Base-by-base conservation (phyloP, 768 basidiomycete species). In the Tylopilus vinaceipallidus region DNA sequence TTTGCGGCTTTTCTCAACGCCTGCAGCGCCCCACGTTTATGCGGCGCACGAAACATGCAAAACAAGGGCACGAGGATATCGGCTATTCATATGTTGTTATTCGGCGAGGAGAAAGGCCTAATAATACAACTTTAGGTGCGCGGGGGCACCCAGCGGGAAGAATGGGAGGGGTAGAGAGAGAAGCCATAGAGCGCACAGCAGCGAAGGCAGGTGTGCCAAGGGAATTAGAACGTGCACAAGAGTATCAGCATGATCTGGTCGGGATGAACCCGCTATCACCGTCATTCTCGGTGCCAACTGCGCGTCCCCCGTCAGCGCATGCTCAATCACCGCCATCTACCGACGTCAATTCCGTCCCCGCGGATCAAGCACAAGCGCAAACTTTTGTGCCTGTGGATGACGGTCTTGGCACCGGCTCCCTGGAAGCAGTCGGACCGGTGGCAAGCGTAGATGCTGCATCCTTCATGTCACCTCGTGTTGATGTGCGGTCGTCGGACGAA, bases 81-180 rank as follows among this genome's bases (percentile, higher is more conserved):
- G 82, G 80, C 29, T 98, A 94, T 65, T 91, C 91, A 16, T 99
- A 99, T 64, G 80, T 97, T 41, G 88, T 93, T 26, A 78, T 99
- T 47, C 84, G 83, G 27, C 78, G 92, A 42, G 95, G 95, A 3
- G 55, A 72, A 24, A 76, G 95, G 49, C 93, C 93, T 8, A 53
- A 60, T 39, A 46, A 42, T 36, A 48, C 45, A 22, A 23, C 13
- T 35, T 37, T 41, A 27, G 49, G 17, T 29, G 49, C 49, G 41
- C 24, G 27, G 35, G 52, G 50, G 38, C 49, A 44, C 26, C 48
- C 47, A 9, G 45, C 66, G 42, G 58, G 66, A 52, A 53, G 63
- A 70, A 26, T 59, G 60, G 60, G 65, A 44, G 53, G 66, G 20
- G 61, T 71, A 36, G 67, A 53, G 36, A 62, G 45, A 50, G 63